Base-by-base conservation (phyloP, 345 rosid genomes). In the Bruguiera sexangula region DNA sequence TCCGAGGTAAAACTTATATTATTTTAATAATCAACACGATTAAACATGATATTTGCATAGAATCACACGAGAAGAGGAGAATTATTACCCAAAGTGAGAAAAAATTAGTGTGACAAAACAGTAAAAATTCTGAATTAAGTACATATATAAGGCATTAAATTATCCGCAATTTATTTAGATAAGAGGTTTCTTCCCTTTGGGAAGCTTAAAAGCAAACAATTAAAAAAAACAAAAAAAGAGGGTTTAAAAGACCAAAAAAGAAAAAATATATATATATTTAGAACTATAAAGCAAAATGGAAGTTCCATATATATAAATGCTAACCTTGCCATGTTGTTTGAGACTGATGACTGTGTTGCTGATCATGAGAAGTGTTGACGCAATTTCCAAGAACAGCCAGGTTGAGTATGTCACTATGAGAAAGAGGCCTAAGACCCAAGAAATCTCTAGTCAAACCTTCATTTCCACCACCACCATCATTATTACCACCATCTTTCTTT, bases 391-490 rank as follows among this genome's bases (percentile, higher is more conserved):
- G 83, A 46, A 87, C 92, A 29, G 90, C 85, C 67, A 89, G 81
- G 68, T 79, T 87, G 65, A 94, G 72, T 72, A 94, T 83, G 76
- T 88, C 94, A 69, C 79, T 84, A 22, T 85, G 93, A 55, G 94
- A 86, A 30, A 89, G 78, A 8, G 93, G 82, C 74, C 90, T 80
- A 32, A 91, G 65, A 43, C 95, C 96, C 79, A 91, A 82, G 87
- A 94, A 94, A 78, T 94, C 97, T 81, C 97, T 88, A 0, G 97
- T 94, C 81, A 89, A 63, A 27, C 76, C 92, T 72, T 84, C 92
- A 53, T 82, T 73, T 21, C 68, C 79, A 43, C 74, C 75, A 51
- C 82, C 71, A 21, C 57, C 43, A 0, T 75, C 75, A 0, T 65
- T 70, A 36, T 56, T 46, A 70, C 30, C 60, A n/a, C 53, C 32